Conservation (phyloP, 1,139 yeast species). For the Yamadazyma triangularis region DNA sequence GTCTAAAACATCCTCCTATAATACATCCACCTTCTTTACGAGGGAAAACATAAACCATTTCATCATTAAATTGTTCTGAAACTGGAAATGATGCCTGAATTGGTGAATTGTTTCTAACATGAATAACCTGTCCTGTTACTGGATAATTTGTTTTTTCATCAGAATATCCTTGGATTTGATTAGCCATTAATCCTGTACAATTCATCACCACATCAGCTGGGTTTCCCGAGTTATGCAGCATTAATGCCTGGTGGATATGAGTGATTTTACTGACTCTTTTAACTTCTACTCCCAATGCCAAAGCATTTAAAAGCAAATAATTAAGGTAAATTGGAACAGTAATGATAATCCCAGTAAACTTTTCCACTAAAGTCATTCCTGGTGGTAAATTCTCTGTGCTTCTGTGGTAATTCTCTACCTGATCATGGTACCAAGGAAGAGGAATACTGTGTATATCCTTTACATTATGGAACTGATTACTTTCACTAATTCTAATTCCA, state of each 20-base stretch:
- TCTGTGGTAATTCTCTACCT: no score
- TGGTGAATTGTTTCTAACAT: conserved; percentile 32
- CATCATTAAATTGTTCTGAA: conserved; percentile 24
- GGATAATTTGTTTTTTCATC: conserved; percentile 27
- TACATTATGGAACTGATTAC: conserved; percentile 23
- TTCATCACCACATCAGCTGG: conserved; percentile 41
- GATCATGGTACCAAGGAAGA: conserved; percentile 49
- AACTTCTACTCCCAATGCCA: conserved; percentile 31
- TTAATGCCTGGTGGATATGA: conserved; percentile 24
- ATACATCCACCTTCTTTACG: conserved; percentile 52
- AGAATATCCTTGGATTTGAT: conserved; percentile 24
- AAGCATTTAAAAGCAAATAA: conserved; percentile 37
- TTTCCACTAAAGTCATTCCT: conserved; percentile 33
- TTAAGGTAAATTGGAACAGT: conserved; percentile 47
- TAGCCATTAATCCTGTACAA: conserved; percentile 40
- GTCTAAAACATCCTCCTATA: conserved; percentile 51
- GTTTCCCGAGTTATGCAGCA: conserved; percentile 17
- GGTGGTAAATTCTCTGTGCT: no score
- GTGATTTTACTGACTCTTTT: conserved; percentile 23
- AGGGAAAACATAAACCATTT: conserved; percentile 46
- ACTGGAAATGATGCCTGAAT: conserved; percentile 26
- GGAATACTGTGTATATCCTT: no score
- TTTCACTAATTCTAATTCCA: conserved; percentile 38
- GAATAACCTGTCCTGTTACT: conserved; percentile 36
- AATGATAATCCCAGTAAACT: conserved; percentile 45